Percentiles rank a stretch among this genome's conserved stretches.
phyloP scores from a whole-genome alignment of 2,329 filamentous ascomycete species.

The Alternaria brassicicola region DNA sequence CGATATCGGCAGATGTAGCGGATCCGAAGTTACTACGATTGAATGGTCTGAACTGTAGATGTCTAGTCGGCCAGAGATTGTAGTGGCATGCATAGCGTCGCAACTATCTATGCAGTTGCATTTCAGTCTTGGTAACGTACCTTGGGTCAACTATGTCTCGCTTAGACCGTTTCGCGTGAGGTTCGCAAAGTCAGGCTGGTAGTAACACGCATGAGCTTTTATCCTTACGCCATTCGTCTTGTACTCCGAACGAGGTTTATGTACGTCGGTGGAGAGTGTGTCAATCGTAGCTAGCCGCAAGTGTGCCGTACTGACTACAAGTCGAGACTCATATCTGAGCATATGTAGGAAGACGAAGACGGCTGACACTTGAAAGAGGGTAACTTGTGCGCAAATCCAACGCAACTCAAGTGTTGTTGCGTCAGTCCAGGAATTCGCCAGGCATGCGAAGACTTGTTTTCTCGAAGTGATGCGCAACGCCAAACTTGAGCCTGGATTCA shows the following conservation, averaged over 20 bases:
- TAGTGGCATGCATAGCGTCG: not conserved
- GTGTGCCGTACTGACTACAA: not conserved
- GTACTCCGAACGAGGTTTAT: not conserved
- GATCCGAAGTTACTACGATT: not conserved
- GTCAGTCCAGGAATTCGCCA: not conserved
- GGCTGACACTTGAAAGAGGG: not conserved
- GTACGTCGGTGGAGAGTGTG: not conserved
- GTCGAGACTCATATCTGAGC: not conserved
- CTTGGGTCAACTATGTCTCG: not conserved
- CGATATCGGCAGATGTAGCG: not conserved
- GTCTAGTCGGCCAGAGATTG: not conserved
- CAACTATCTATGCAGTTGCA: not conserved
- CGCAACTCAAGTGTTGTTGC: not conserved
- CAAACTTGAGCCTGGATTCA: too few relatives aligned
- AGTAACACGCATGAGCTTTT: not conserved
- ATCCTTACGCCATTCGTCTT: not conserved
- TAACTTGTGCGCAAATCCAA: not conserved
- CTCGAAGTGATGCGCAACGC: too few relatives aligned
- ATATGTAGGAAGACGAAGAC: not conserved
- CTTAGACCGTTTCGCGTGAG: not conserved
- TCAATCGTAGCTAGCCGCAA: not conserved
- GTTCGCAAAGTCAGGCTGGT: not conserved
- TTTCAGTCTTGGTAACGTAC: not conserved
- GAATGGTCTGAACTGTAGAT: not conserved
- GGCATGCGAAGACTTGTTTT: not conserved